Base-by-base conservation (phyloP, 768 basidiomycete genomes). In the Tremella yokohamensis region DNA sequence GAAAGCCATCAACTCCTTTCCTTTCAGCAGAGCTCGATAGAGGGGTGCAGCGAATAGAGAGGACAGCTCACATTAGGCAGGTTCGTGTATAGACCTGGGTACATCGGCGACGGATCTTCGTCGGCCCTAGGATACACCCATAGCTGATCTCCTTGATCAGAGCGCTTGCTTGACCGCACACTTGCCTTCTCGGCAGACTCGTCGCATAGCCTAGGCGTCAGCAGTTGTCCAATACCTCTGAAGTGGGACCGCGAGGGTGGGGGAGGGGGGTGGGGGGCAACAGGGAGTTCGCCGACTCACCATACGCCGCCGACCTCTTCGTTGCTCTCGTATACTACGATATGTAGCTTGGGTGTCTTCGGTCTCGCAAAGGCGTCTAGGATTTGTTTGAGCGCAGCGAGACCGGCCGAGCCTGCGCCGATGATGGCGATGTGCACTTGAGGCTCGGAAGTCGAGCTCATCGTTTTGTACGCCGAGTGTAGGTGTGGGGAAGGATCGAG, bases 1-100 rank as follows among this genome's bases (percentile, higher is more conserved):
- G 44, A 60, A 76, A 13, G 62, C 54, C 72, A 74, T 76, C 3
- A 76, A 56, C 49, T 74, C 69, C 73, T 76, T n/a, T 3, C 20
- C 12, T 4, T 25, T 49, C 57, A 49, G 55, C 25, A 61, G n/a
- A n/a, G n/a, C n/a, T n/a, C n/a, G n/a, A n/a, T n/a, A n/a, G n/a
- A n/a, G n/a, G n/a, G n/a, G n/a, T n/a, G n/a, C n/a, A n/a, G 29
- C 29, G 11, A 34, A 11, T 34, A 4, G 29, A 34, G 29, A 34
- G n/a, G n/a, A 34, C 29, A 4, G 29, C 68, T 54, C 29, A 76
- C 74, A 61, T 70, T 56, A 29, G 75, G 71, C 18, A 76, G 52
- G 51, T 74, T 76, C 19, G 73, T 73, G 9, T 68, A 52, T 15
- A 76, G 60, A 9, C 68, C 69, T 24, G 70, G 45, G 49, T 76